These are phyloP conservation scores for Candida namnaoensis DNA, from an alignment of 805 yeast genomes.

Conservation along the genomic window DNA sequence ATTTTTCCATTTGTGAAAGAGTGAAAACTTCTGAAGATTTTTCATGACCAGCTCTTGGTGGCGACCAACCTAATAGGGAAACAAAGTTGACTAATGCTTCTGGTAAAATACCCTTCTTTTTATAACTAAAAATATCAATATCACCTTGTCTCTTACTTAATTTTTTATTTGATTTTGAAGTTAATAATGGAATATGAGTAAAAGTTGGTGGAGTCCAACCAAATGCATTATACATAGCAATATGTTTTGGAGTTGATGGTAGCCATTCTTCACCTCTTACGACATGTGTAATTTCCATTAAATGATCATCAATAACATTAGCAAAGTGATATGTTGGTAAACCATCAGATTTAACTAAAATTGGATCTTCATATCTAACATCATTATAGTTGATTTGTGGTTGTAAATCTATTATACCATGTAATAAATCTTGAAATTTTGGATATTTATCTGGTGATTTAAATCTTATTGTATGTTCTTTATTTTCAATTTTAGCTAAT, in stretches of 20 bases:
- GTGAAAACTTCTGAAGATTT: conserved; percentile 42
- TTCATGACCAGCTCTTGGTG: conserved; percentile 47
- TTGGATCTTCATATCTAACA: conserved; percentile 81
- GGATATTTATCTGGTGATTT: conserved; percentile 70
- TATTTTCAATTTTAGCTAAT: conserved; percentile 23
- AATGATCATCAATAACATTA: conserved; percentile 88
- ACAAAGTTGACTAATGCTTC: conserved; percentile 85
- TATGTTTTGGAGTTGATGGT: conserved; percentile 90
- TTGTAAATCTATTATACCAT: conserved; percentile 69
- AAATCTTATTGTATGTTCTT: conserved; percentile 57
- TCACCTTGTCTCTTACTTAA: conserved; percentile 84
- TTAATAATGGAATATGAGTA: conserved; percentile 85
- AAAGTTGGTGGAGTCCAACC: conserved; percentile 79
- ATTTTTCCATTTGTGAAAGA: conserved; percentile 39
- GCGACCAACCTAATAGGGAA: conserved; percentile 94
- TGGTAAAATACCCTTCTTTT: conserved; percentile 60
- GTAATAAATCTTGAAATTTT: conserved; percentile 61
- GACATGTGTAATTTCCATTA: conserved; percentile 90
- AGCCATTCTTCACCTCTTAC: conserved; percentile 98
- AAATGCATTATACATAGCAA: conserved; percentile 78
- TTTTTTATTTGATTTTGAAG: conserved; percentile 65
- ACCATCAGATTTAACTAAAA: conserved; percentile 86
- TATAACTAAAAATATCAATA: conserved; percentile 55
- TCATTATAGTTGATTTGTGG: conserved; percentile 69
- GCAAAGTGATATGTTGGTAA: conserved; percentile 97